Conservation (phyloP, 2,329 filamentous ascomycete species). For the Ceratocystis cubensis region DNA sequence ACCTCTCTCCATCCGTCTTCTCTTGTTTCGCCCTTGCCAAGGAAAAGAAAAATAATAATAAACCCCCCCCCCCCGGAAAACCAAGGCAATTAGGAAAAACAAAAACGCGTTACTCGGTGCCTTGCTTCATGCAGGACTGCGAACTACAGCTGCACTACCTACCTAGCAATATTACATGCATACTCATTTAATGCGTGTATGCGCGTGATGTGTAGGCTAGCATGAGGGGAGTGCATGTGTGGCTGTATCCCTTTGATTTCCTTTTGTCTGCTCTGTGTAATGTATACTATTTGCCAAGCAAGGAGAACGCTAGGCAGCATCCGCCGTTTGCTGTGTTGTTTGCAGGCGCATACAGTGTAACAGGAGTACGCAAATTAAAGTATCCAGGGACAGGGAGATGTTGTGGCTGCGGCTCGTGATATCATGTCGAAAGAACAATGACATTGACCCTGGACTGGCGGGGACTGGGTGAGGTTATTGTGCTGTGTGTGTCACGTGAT, state of each 20-base stretch:
- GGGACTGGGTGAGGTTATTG: too few relatives aligned
- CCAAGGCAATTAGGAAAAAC: not conserved
- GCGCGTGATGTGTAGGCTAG: not conserved
- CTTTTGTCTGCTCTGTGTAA: not conserved
- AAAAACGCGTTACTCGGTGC: not conserved
- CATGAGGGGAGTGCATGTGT: not conserved
- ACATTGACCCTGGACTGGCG: too few relatives aligned
- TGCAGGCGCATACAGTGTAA: too few relatives aligned
- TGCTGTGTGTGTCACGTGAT: not conserved
- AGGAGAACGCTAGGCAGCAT: not conserved
- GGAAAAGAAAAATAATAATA: not conserved
- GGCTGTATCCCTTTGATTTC: slow-evolving; percentile 4
- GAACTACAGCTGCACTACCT: not conserved
- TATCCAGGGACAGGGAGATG: not conserved
- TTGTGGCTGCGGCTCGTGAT: not conserved
- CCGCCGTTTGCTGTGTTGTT: not conserved
- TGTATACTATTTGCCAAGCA: not conserved
- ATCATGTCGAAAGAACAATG: too few relatives aligned
- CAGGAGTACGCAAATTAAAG: too few relatives aligned
- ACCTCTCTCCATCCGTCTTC: too few relatives aligned
- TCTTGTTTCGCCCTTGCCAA: not conserved
- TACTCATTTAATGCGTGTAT: not conserved
- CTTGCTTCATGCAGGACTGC: slow-evolving; percentile 3
- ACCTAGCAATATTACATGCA: not conserved
- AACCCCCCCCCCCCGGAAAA: too few relatives aligned